Evolutionary conservation across 2,329 filamentous ascomycete genomes (phyloP).

Genomic region (Alternaria consortialis): DNA sequence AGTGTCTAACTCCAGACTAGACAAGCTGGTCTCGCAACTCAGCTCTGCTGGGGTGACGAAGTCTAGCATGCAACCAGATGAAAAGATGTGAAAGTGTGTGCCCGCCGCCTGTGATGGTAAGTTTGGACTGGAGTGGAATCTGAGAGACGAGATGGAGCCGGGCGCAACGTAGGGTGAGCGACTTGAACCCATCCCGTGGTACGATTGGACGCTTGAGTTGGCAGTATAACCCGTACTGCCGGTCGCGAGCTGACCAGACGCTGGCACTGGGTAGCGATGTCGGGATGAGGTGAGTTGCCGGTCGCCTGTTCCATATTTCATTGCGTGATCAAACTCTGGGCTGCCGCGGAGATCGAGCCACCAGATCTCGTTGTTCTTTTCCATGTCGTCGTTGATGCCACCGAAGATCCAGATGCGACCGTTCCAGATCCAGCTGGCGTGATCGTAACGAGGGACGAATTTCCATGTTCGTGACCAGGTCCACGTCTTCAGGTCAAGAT

Average conservation of each 20-base stretch:
- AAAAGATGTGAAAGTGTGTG: conserved; percentile 94
- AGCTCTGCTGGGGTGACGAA: conserved; percentile 93
- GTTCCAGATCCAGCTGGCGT: conserved; percentile 91
- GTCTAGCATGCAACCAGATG: conserved; percentile 89
- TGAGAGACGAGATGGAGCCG: conserved; percentile 86
- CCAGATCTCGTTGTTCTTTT: conserved; percentile 94
- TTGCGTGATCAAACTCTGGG: conserved; percentile 80
- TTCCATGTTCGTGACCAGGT: conserved; percentile 97
- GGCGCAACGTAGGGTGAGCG: conserved; percentile 68
- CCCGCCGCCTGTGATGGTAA: conserved; percentile 89
- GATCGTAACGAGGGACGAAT: conserved; percentile 94
- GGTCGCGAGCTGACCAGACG: conserved; percentile 46
- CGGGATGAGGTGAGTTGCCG: conserved; percentile 45
- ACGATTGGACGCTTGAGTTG: conserved; percentile 70
- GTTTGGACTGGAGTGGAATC: conserved; percentile 86
- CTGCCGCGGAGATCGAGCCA: conserved; percentile 95
- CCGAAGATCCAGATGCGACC: conserved; percentile 97
- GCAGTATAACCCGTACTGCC: conserved; percentile 72
- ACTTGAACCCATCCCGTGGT: conserved; percentile 53
- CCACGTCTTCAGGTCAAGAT: conserved; percentile 94
- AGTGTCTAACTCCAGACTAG: conserved; percentile 84
- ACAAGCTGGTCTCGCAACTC: conserved; percentile 90
- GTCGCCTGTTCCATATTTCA: conserved; percentile 65
- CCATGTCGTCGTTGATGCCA: conserved; percentile 93
- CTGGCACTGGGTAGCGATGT: conserved; percentile 41